Base-by-base conservation (phyloP, 2,329 filamentous ascomycete species). In the Colletotrichum ledebouriae region DNA sequence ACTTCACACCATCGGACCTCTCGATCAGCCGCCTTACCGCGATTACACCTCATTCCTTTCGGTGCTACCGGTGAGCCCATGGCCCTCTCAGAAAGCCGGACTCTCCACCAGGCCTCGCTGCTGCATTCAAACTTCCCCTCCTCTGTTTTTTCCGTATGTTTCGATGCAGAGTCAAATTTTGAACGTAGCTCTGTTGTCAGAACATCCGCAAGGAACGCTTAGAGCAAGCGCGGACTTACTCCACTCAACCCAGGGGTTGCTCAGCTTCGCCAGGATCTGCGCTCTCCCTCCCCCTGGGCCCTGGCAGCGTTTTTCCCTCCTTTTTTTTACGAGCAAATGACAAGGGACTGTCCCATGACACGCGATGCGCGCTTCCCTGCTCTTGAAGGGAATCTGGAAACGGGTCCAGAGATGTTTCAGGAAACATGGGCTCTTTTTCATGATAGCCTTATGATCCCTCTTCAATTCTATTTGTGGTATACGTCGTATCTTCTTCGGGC, bases 11-110 rank as follows among this genome's bases (percentile, higher is more conserved):
- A 50, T 29, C 15, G 6, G 20, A 22, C 46, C 59, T 61, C 34
- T 37, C 29, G 52, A 58, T 47, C 49, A 63, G 59, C 53, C 65
- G 65, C 49, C 61, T 59, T 65, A 20, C 65, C 61, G 65, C 53
- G 39, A 41, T 37, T 47, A 46, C 25, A 22, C n/a, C 22, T 44
- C 17, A 20, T 13, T 42, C 46, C 62, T 44, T 50, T 22, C 53
- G 25, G 42, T 56, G 20, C 52, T 17, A 47, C 46, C 55, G 46
- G 11, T 17, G 46, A 44, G 44, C 46, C 46, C 44, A 29, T 29
- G 29, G 6, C 6, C 29, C 29, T 29, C 29, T 29, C 29, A 29
- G 29, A 17, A 29, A 57, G 15, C 13, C 20, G 13, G 9, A 3
- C 29, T 22, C 47, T 17, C 4, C 12, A 50, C 44, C 37, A 1